Base-by-base conservation (phyloP, 208 protist species). In the Novymonas esmeraldas region DNA sequence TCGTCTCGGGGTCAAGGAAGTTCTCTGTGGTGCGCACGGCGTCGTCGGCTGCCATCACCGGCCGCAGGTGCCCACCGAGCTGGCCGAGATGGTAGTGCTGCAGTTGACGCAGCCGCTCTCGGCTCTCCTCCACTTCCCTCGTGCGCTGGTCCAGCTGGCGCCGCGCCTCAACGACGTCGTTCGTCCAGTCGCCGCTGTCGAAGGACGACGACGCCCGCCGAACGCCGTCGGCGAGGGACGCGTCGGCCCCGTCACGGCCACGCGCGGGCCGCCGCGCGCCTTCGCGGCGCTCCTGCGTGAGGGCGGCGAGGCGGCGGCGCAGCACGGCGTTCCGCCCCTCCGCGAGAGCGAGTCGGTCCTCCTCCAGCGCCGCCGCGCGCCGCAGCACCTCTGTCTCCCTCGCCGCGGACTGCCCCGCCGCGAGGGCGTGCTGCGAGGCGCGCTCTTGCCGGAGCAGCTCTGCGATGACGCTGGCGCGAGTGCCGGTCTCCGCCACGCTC, bases 1-100 rank as follows among this genome's bases (percentile, higher is more conserved):
- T 89, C 9, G 81, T 92, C 24, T 92, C 86, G 10, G 62, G 62
- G 65, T 92, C 86, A 7, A 85, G 62, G n/a, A 77, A 76, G 41
- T 76, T 86, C 46, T 79, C 62, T 4, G 78, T 80, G 14, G 78
- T 82, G 71, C 61, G 50, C 26, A 85, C 18, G 18, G 72, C 63
- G 34, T 83, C 67, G 38, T 56, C 48, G 11, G 73, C 56, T 11
- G 79, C 51, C 42, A 73, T 78, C 18, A 81, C 36, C 0, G 80
- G 59, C 38, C 70, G 77, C 34, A 79, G 77, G 26, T 79, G 60
- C 0, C 87, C 87, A 60, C 83, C 84, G 16, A 93, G 75, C 56
- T 93, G 87, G 24, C 70, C 62, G 36, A 93, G 63, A 63, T 89
- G 81, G 44, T 87, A 76, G 22, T 78, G 73, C 41, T 79, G 75